Conservation (phyloP, 257 asterid genomes). For the Salvia hispanica region DNA sequence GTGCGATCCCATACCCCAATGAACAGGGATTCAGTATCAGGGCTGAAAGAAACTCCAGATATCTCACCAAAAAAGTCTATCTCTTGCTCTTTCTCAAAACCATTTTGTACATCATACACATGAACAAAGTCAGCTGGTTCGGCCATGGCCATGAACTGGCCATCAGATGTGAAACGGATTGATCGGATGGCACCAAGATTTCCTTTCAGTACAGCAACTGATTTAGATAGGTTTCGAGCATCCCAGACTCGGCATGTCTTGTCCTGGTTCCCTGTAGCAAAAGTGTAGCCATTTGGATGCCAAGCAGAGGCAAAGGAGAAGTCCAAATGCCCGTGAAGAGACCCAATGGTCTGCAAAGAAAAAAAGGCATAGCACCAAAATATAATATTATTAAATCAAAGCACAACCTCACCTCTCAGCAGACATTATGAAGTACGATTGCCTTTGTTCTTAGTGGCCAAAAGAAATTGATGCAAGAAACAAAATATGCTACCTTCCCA, state of each 20-base stretch:
- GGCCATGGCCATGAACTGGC: conserved; percentile 62
- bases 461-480: conserved; percentile 15
- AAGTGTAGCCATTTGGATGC: conserved; percentile 60
- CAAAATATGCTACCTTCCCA: conserved; percentile 53
- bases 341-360: conserved; percentile 42
- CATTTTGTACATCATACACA: conserved; percentile 57
- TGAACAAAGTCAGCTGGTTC: conserved; percentile 54
- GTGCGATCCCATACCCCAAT: conserved; percentile 77
- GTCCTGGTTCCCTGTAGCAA: conserved; percentile 80
- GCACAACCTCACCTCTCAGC: neutral
- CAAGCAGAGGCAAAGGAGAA: conserved; percentile 75
- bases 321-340: conserved; percentile 61
- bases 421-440: neutral
- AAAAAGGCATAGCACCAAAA: conserved; percentile 10
- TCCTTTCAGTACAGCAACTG: conserved; percentile 61
- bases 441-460: neutral
- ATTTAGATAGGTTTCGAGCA: conserved; percentile 56
- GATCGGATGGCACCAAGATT: conserved; percentile 72
- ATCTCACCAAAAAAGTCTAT: conserved; percentile 72
- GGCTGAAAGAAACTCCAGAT: conserved; percentile 70
- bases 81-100: conserved; percentile 64
- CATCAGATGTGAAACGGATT: conserved; percentile 68
- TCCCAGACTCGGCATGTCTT: conserved; percentile 77
- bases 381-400: neutral
- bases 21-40: conserved; percentile 65